Evolutionary conservation across 345 rosid species (phyloP).

Genomic region (Triadica sebifera): DNA sequence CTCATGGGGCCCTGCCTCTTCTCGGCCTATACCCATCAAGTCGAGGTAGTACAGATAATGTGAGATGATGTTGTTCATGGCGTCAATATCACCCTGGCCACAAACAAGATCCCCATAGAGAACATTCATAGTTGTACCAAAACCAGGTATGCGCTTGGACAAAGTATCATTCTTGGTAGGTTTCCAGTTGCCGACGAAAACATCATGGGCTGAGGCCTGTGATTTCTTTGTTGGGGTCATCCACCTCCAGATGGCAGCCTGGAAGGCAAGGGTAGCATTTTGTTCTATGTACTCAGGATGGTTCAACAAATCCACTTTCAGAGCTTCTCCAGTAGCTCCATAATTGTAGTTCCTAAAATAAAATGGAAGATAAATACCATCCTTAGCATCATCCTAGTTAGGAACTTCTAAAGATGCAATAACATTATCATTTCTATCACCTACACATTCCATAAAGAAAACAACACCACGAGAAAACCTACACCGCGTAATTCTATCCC

Average conservation of each 20-base stretch:
- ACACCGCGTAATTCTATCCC: not conserved
- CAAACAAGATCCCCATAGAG: slow-evolving; percentile 28
- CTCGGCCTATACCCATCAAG: slow-evolving; percentile 75
- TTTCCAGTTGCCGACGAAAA: slow-evolving; percentile 31
- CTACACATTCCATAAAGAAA: not conserved
- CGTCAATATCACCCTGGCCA: slow-evolving; percentile 61
- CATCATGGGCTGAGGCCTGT: slow-evolving; percentile 36
- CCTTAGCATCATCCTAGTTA: not conserved
- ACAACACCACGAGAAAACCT: not conserved
- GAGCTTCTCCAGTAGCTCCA: slow-evolving; percentile 25
- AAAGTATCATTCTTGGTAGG: slow-evolving; percentile 34
- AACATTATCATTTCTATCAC: not conserved
- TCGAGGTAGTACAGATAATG: slow-evolving; percentile 82
- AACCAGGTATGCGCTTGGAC: slow-evolving; percentile 28
- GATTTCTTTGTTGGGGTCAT: slow-evolving; percentile 26
- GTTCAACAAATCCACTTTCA: slow-evolving; percentile 26
- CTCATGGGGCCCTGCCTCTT: slow-evolving; percentile 71
- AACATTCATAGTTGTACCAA: slow-evolving; percentile 34
- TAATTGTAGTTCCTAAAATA: slow-evolving; percentile 32
- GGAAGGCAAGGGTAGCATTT: slow-evolving; percentile 37
- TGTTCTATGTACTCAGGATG: slow-evolving; percentile 38
- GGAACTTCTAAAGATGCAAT: not conserved
- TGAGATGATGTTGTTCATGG: slow-evolving; percentile 73
- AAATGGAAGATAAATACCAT: slow-evolving; percentile 1
- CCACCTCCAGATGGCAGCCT: slow-evolving; percentile 31